Evolutionary conservation across 768 basidiomycete genomes (phyloP).

Genomic region (Strobilomyces echinocephalus): DNA sequence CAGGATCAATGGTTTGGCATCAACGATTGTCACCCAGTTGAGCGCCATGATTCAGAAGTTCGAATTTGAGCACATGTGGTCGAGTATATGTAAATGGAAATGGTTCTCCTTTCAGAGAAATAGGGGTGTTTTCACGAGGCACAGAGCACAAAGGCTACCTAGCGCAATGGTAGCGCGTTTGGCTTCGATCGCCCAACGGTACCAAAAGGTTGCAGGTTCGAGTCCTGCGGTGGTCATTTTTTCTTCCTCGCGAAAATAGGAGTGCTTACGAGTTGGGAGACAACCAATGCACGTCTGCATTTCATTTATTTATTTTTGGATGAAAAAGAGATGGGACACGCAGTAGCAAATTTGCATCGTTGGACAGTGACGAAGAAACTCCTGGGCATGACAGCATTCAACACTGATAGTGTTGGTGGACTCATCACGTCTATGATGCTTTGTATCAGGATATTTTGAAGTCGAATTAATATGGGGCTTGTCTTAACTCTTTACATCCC

Average conservation of each 20-base stretch:
- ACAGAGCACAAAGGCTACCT: constrained; percentile 48
- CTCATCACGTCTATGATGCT: too few relatives aligned
- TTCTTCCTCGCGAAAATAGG: constrained; percentile 1
- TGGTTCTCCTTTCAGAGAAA: not conserved
- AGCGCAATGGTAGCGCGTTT: constrained; percentile 95
- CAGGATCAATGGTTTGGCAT: constrained; percentile 55
- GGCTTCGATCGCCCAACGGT: constrained; percentile 74
- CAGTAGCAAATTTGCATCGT: too few relatives aligned
- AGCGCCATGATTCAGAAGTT: constrained; percentile 65
- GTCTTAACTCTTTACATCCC: not conserved
- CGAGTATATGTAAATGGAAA: not conserved
- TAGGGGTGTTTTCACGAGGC: not conserved
- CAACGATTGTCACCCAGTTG: constrained; percentile 70
- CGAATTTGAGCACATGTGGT: not conserved
- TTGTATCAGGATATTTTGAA: too few relatives aligned
- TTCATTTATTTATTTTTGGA: too few relatives aligned
- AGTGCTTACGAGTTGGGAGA: too few relatives aligned
- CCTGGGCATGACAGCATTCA: too few relatives aligned
- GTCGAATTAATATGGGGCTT: too few relatives aligned
- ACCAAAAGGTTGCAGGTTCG: constrained; percentile 97
- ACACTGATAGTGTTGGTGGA: too few relatives aligned
- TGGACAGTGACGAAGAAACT: too few relatives aligned
- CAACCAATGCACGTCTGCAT: too few relatives aligned
- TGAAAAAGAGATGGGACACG: too few relatives aligned
- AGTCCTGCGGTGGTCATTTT: constrained; percentile 84